A percentile compares a stretch with the other conserved stretches of the same genome.
These are phyloP conservation scores for Carex kokanica DNA, from an alignment of 176 grass and related monocot genomes.

Conservation along the genomic window DNA sequence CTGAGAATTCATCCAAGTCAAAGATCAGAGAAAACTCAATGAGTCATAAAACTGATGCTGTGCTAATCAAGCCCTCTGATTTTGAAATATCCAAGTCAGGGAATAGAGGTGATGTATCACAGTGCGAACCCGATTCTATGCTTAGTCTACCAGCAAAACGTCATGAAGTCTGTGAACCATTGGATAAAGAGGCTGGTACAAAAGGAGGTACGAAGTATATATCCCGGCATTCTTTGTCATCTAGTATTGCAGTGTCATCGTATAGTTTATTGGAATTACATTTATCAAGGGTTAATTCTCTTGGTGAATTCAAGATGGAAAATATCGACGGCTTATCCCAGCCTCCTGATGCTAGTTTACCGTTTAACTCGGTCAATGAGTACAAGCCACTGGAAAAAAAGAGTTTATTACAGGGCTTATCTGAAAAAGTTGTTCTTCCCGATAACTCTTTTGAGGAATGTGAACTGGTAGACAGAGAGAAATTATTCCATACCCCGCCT, in stretches of 20 bases:
- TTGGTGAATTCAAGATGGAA: slow-evolving; percentile 12
- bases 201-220: not conserved
- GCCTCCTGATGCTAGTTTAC: not conserved
- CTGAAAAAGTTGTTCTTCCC: not conserved
- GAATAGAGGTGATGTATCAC: too few relatives aligned
- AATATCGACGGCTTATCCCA: not conserved
- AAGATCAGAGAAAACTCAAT: not conserved
- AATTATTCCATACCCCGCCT: not conserved
- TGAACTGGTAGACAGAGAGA: not conserved
- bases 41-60: not conserved
- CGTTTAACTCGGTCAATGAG: not conserved
- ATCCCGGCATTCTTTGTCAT: not conserved
- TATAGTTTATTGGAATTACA: slow-evolving; percentile 20
- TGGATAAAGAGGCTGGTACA: not conserved
- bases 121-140: not conserved
- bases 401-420: not conserved
- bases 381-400: not conserved
- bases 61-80: not conserved
- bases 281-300: slow-evolving; percentile 24
- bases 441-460: not conserved
- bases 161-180: not conserved
- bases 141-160: not conserved
- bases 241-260: slow-evolving; percentile 20
- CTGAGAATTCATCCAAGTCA: not conserved
- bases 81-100: too few relatives aligned